Percentiles rank a stretch among this genome's conserved stretches.
phyloP scores from a whole-genome alignment of 805 yeast species.

The Wickerhamiella bombiphila region DNA sequence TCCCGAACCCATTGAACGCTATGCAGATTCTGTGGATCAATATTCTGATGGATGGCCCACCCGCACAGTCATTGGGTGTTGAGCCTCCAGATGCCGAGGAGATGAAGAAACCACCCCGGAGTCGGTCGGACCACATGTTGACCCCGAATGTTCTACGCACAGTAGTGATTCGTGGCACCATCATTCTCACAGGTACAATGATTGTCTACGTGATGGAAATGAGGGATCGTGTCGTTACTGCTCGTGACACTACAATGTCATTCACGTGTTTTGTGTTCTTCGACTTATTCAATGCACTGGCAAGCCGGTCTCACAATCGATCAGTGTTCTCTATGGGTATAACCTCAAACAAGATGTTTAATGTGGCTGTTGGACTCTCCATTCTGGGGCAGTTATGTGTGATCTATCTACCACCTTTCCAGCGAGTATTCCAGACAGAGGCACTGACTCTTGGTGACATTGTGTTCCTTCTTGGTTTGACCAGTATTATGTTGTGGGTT shows the following conservation, averaged over 20 bases:
- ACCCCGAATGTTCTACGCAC: slow-evolving; percentile 55
- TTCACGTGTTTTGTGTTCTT: slow-evolving; percentile 91
- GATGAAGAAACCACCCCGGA: slow-evolving; percentile 92
- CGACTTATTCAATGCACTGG: slow-evolving; percentile 92
- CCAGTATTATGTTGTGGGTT: slow-evolving; percentile 70
- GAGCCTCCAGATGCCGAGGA: slow-evolving; percentile 95
- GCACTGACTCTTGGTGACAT: slow-evolving; percentile 63
- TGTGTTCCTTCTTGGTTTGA: slow-evolving; percentile 40
- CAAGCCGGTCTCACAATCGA: slow-evolving; percentile 80
- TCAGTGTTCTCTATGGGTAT: slow-evolving; percentile 73
- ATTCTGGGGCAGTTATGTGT: slow-evolving; percentile 85
- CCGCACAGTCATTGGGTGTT: slow-evolving; percentile 94
- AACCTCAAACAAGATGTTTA: slow-evolving; percentile 73
- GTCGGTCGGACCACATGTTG: slow-evolving; percentile 69
- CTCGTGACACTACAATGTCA: slow-evolving; percentile 97
- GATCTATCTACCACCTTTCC: slow-evolving; percentile 86
- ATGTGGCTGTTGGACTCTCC: slow-evolving; percentile 79
- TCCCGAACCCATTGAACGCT: slow-evolving; percentile 91
- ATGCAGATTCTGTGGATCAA: slow-evolving; percentile 98
- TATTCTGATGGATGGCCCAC: slow-evolving; percentile 97
- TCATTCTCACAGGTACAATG: slow-evolving; percentile 75
- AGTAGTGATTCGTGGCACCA: slow-evolving; percentile 58
- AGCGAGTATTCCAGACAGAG: slow-evolving; percentile 86
- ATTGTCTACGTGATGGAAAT: slow-evolving; percentile 76
- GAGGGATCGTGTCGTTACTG: slow-evolving; percentile 68